Base-by-base conservation (phyloP, 257 asterid genomes). In the Fraxinus pennsylvanica region DNA sequence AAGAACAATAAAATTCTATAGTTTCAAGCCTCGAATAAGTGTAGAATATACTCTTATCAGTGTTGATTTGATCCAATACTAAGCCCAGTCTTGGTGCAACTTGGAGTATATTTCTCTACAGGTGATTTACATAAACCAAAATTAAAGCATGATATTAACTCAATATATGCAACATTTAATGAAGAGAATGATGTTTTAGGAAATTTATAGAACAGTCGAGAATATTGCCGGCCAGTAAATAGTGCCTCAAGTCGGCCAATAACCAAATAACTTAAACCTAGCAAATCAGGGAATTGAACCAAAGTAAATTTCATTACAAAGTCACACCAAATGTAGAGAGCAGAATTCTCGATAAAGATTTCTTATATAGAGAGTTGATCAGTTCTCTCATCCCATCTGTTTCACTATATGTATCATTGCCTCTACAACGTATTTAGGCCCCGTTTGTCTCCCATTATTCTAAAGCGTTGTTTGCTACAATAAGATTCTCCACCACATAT, bases 241-340 rank as follows among this genome's bases (percentile, higher is more conserved):
- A 15, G 61, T 50, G 61, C 61, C 8, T 50, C 8, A 50, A 50
- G 21, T 15, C 61, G 5, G 6, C 9, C 5, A 50, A 50, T 47
- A 9, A 5, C 41, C 30, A 25, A 19, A 27, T 32, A 63, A 45
- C 47, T 35, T 39, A 5, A 74, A 71, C 70, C 77, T 50, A 1
- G 66, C 68, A 39, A 73, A 54, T 75, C 38, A 73, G 29, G 22
- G 13, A n/a, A 38, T n/a, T 2, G 22, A 39, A 9, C 30, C 57
- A 45, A 74, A 65, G 30, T 21, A 66, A 54, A 86, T 38, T 59
- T 69, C 65, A 81, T 66, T 91, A 95, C 97, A 96, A 91, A 83
- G 84, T 82, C 68, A 91, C 83, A 69, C 98, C 98, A 36, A 88
- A 14, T 68, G 92, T 63, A 71, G 98, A 95, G 79, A 93, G 99